phyloP scores from a whole-genome alignment of 2,329 filamentous ascomycete genomes.

The Ophiocordyceps camponoti-leonardi region DNA sequence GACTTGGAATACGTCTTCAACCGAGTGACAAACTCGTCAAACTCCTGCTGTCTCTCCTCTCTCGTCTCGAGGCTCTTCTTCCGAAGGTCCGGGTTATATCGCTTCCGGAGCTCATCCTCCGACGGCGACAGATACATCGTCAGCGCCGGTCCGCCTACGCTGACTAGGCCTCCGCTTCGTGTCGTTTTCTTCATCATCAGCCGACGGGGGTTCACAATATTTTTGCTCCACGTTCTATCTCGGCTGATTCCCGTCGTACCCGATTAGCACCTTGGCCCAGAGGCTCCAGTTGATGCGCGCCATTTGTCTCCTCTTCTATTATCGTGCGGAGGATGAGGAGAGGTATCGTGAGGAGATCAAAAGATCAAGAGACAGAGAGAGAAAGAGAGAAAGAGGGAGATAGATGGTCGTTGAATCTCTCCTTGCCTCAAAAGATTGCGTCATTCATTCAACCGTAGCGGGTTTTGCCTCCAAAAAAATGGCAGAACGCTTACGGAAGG shows the following conservation, averaged over 20 bases:
- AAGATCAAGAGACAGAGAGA: not conserved
- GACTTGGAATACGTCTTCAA: constrained; percentile 84
- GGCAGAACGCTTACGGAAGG: too few species aligned
- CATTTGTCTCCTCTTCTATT: too few species aligned
- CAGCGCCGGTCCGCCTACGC: constrained; percentile 71
- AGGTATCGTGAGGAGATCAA: too few species aligned
- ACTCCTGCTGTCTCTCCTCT: constrained; percentile 62
- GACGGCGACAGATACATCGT: constrained; percentile 66
- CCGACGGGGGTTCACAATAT: not conserved
- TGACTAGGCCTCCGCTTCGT: constrained; percentile 52
- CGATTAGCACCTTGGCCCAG: constrained; percentile 53
- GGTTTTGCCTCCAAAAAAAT: too few species aligned
- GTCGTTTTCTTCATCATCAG: not conserved
- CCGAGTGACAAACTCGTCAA: constrained; percentile 69
- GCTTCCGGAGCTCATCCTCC: constrained; percentile 82
- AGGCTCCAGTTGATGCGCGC: constrained; percentile 30
- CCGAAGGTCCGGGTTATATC: constrained; percentile 90
- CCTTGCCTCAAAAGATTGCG: too few species aligned
- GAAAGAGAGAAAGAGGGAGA: too few species aligned
- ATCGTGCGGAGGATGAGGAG: too few species aligned
- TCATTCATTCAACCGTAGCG: too few species aligned
- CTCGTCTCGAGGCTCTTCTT: constrained; percentile 70
- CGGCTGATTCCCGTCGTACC: constrained; percentile 25
- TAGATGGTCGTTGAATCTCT: too few species aligned
- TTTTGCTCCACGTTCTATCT: too few species aligned